These are phyloP conservation scores for Coemansia sp. DNA, from an alignment of 192 early-diverging fungal genomes.

Conservation along the genomic window DNA sequence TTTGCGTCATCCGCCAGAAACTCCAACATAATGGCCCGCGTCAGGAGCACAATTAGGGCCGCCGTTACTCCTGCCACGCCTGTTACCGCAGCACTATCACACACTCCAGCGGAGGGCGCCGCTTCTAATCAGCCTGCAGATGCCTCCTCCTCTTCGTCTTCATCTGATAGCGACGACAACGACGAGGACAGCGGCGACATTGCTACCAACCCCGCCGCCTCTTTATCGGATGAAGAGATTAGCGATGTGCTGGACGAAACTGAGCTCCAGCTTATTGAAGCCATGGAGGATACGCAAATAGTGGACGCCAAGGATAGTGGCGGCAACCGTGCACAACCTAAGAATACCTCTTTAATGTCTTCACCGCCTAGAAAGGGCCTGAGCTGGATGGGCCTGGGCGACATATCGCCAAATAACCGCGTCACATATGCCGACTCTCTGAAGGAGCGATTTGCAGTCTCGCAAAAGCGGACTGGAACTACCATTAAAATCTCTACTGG, in stretches of 20 bases:
- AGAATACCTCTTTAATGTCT: neutral
- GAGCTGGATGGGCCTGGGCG: conserved; percentile 43
- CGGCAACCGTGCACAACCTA: neutral
- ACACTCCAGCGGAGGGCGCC: neutral
- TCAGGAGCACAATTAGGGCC: conserved; percentile 33
- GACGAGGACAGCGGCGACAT: conserved; percentile 8
- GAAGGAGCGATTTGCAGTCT: conserved; percentile 45
- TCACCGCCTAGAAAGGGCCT: conserved; percentile 18
- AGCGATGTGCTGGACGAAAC: conserved; percentile 55
- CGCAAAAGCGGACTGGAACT: conserved; percentile 6
- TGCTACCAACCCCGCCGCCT: conserved; percentile 23
- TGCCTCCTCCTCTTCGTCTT: neutral
- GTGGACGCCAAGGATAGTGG: conserved; percentile 22
- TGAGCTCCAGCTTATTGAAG: conserved; percentile 54
- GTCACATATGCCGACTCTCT: conserved; percentile 38
- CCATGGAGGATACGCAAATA: conserved; percentile 54
- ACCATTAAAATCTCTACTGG: conserved; percentile 11
- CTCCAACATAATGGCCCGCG: conserved; percentile 26
- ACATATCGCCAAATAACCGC: conserved; percentile 14
- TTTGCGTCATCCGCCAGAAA: conserved; percentile 4
- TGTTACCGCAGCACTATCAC: neutral
- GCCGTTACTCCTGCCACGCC: conserved; percentile 11
- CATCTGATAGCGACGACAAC: conserved; percentile 3
- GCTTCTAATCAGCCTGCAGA: conserved; percentile 3
- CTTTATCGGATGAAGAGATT: conserved; percentile 48